Evolutionary conservation across 1,139 yeast genomes (phyloP).

Genomic region (Diutina mesorugosa): DNA sequence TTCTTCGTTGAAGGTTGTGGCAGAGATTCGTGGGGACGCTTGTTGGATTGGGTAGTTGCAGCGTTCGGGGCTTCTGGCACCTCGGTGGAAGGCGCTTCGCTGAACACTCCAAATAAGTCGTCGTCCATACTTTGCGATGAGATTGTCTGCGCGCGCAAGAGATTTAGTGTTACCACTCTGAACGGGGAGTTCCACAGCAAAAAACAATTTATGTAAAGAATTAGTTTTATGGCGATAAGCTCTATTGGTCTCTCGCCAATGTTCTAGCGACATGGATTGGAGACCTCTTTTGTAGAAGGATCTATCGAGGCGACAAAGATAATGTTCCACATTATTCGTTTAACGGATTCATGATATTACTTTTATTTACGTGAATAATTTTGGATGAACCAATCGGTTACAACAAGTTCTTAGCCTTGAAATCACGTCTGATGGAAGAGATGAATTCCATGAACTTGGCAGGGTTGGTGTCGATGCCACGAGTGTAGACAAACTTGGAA

Average conservation of each 20-base stretch:
- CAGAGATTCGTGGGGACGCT: neutral
- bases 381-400: neutral
- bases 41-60: neutral
- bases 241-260: no score
- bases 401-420: neutral
- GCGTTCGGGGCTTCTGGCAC: slow-evolving; percentile 12
- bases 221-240: no score
- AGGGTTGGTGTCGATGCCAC: slow-evolving; percentile 75
- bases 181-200: no score
- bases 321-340: neutral
- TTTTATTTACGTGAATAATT: no score
- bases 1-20: neutral
- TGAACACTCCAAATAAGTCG: slow-evolving; percentile 60
- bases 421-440: slow-evolving; percentile 30
- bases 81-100: slow-evolving; percentile 33
- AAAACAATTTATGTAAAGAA: no score
- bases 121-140: slow-evolving; percentile 17
- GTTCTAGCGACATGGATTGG: neutral
- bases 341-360: neutral
- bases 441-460: slow-evolving; percentile 73
- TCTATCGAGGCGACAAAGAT: neutral
- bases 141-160: neutral
- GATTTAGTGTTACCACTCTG: no score
- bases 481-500: slow-evolving; percentile 76
- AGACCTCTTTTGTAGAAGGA: neutral